Base-by-base conservation (phyloP, 2,329 filamentous ascomycete genomes). In the Ilyonectria sp. region DNA sequence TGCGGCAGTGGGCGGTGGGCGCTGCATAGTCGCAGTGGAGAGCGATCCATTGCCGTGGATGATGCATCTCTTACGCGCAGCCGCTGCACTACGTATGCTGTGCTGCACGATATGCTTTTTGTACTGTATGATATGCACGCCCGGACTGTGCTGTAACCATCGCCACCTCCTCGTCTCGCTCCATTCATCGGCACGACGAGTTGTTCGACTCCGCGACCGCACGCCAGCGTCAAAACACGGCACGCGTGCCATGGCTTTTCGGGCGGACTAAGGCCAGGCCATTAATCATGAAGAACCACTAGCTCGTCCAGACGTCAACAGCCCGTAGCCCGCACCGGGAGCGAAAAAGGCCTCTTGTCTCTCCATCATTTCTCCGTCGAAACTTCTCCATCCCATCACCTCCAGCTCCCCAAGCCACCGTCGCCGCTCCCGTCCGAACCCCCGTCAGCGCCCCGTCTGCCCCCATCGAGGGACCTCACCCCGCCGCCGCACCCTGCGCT, bases 21-120 rank as follows among this genome's bases (percentile, higher is more conserved):
- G 29, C 54, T 64, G 55, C 55, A 43, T 15, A 59, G 64, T 40
- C 23, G 47, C 49, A 43, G 58, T n/a, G 29, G 49, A 53, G 49
- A 53, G 49, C 13, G 23, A 26, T 29, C 23, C 19, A 46, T 46
- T 21, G 43, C n/a, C 31, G 19, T 15, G 21, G 46, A 29, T 43
- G 49, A 65, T 65, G 63, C 63, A 65, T 43, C 63, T 65, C 63
- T 65, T 61, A 65, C 63, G 53, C 58, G 63, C 63, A 65, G 63
- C 60, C 26, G 63, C 46, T 44, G 35, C 35, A 26, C 53, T 44
- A 40, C 23, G 63, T 23, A 55, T 60, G 63, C 52, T 47, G 55
- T 47, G 53, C 50, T 61, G 52, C 57, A 60, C 44, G 57, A 57
- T 60, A n/a, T 52, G 49, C 49, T 21, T 31, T 31, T 60, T 37